phyloP scores from a whole-genome alignment of 2,329 filamentous ascomycete species.

The Xylaria multiplex region DNA sequence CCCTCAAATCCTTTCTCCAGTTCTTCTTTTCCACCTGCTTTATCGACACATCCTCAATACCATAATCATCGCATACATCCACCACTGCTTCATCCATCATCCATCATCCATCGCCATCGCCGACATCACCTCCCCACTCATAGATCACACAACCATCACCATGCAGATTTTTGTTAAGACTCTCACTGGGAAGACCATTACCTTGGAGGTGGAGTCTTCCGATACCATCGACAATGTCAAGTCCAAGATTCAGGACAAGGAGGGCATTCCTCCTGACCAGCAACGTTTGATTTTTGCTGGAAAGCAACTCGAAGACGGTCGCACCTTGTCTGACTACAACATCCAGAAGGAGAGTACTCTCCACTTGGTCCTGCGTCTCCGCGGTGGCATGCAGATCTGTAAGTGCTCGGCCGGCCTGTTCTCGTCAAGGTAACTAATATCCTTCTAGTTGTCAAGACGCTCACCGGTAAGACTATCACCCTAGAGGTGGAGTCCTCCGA shows the following conservation, averaged over 20 bases:
- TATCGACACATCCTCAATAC: conserved; percentile 14
- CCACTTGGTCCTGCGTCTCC: conserved; percentile 78
- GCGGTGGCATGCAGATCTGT: conserved; percentile 74
- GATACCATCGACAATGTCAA: conserved; percentile 91
- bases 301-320: conserved; percentile 61
- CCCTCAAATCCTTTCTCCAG: conserved; percentile 18
- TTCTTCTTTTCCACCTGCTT: conserved; percentile 31
- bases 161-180: conserved; percentile 99
- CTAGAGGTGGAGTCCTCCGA: conserved; percentile 89
- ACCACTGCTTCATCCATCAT: conserved; percentile 24
- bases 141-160: conserved; percentile 53
- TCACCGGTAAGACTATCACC: conserved; percentile 95
- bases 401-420: conserved; percentile 46
- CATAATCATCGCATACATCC: conserved; percentile 29
- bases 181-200: conserved; percentile 91
- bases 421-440: conserved; percentile 32
- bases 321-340: conserved; percentile 66
- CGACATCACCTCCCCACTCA: conserved; percentile 32
- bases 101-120: conserved; percentile 29
- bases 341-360: conserved; percentile 75
- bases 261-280: conserved; percentile 86
- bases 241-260: conserved; percentile 91
- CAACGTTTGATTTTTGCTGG: conserved; percentile 83
- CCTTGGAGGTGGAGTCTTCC: conserved; percentile 78
- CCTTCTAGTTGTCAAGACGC: conserved; percentile 74